Evolutionary conservation across 2,329 filamentous ascomycete species (phyloP), one percentile per base, ranked within the genome.

Genomic region (Pestalotiopsis fici): DNA sequence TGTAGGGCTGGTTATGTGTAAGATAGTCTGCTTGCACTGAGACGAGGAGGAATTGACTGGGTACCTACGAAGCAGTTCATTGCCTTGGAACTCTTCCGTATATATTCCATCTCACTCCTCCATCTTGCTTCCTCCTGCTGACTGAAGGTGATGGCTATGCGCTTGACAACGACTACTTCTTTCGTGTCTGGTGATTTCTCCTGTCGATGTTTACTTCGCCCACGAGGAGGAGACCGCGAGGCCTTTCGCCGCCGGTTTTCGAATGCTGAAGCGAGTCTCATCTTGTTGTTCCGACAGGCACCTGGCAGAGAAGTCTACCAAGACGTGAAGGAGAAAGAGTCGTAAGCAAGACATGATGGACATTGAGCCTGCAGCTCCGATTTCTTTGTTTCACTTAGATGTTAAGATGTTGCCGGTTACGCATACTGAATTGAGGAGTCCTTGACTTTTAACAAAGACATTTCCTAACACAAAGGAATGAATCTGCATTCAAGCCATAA

Each of bases 51-150:
- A 25, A 35, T 28, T 27, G 37, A 13, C 13, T n/a, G 37, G 27
- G 13, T 5, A 21, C 37, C 39, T 62, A 47, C 59, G 28, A 23
- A 28, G 0, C 31, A 43, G 25, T 47, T 50, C 21, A 62, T 43
- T 0, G 25, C 59, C 21, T 62, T 28, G 31, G 59, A 62, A 35
- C 35, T 23, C 4, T 62, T 21, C 11, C 59, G 35, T 23, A 62
- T 43, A n/a, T 62, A 62, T n/a, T 47, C 37, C 59, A 62, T 25
- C 12, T 62, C 59, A 35, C 59, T 47, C 5, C 37, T 62, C 59
- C 59, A 62, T 62, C 59, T 25, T 35, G 57, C n/a, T 25, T 37
- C 57, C 7, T 57, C 55, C 12, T 57, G 55, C 3, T 37, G 57
- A 31, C 57, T 59, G n/a, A 59, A 59, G 9, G 57, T 31, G 57